phyloP scores from a whole-genome alignment of 257 asterid species.

The Ilex aquifolium region DNA sequence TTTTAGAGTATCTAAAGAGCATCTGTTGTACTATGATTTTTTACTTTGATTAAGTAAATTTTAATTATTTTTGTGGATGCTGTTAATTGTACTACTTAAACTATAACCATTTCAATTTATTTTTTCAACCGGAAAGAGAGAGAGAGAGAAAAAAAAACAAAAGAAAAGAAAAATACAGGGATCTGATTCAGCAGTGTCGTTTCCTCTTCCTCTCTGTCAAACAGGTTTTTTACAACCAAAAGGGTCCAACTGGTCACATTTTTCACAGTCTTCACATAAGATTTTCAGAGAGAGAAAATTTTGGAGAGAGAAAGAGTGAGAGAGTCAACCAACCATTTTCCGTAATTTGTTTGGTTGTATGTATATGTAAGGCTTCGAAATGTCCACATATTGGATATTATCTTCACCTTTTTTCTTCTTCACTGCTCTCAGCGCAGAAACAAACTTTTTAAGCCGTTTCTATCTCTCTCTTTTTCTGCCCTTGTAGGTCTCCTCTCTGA shows the following conservation, averaged over 20 bases:
- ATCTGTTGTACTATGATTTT: too few species aligned
- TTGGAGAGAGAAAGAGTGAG: conserved; percentile 4
- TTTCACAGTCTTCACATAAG: neutral
- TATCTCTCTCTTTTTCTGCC: conserved; percentile 6
- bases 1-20: too few species aligned
- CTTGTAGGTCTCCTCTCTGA: conserved; percentile 9
- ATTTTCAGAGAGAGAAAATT: neutral
- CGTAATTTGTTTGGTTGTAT: conserved; percentile 23
- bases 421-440: neutral
- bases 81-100: too few species aligned
- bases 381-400: conserved; percentile 33
- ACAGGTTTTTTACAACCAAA: neutral
- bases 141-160: neutral
- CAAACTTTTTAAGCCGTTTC: conserved; percentile 1
- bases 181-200: too few species aligned
- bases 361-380: conserved; percentile 41
- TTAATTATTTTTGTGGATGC: too few species aligned
- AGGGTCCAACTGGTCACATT: neutral
- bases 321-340: conserved; percentile 39
- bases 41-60: too few species aligned
- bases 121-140: too few species aligned
- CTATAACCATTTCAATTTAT: too few species aligned
- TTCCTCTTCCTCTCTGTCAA: neutral
- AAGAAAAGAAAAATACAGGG: too few species aligned
- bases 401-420: conserved; percentile 17